Percentiles rank a stretch among this genome's conserved stretches.
Evolutionary conservation across 2,329 filamentous ascomycete species (phyloP).

Genomic region (Verticillium nonalfalfae): DNA sequence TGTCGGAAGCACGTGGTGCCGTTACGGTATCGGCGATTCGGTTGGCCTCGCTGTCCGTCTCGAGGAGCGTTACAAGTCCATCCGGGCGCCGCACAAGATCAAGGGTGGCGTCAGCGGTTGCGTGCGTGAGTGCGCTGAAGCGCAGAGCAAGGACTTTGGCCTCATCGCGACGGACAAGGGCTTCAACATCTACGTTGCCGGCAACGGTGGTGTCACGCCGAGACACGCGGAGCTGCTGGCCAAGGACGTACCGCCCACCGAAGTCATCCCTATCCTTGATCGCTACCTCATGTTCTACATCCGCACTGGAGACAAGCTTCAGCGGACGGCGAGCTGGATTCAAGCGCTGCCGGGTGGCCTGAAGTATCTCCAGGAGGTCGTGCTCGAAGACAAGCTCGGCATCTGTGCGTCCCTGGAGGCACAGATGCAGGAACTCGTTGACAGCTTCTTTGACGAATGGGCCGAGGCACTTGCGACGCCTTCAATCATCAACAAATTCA

Average conservation of each 20-base stretch:
- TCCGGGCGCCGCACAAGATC: constrained; percentile 83
- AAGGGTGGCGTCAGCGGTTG: constrained; percentile 88
- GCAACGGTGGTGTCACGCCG: constrained; percentile 84
- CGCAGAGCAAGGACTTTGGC: constrained; percentile 89
- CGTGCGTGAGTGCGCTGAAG: constrained; percentile 88
- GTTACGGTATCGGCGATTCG: constrained; percentile 82
- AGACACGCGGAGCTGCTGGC: constrained; percentile 76
- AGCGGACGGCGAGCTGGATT: constrained; percentile 83
- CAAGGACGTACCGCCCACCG: constrained; percentile 77
- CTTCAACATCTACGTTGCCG: constrained; percentile 87
- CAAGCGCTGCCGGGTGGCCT: constrained; percentile 80
- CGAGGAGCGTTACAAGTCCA: constrained; percentile 88
- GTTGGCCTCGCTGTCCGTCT: constrained; percentile 85
- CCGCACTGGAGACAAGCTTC: constrained; percentile 82
- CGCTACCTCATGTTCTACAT: constrained; percentile 93
- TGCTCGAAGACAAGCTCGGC: constrained; percentile 79
- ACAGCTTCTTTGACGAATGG: constrained; percentile 87
- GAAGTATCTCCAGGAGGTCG: constrained; percentile 73
- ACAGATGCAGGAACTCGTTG: constrained; percentile 82
- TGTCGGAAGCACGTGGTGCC: constrained; percentile 86
- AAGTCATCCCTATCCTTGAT: constrained; percentile 78
- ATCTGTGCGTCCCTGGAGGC: constrained; percentile 78
- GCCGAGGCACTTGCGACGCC: constrained; percentile 71
- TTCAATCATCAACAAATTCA: constrained; percentile 61
- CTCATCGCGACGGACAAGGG: constrained; percentile 89